Evolutionary conservation across 2,329 filamentous ascomycete species (phyloP).

Genomic region (Penicillium psychrosexuale): DNA sequence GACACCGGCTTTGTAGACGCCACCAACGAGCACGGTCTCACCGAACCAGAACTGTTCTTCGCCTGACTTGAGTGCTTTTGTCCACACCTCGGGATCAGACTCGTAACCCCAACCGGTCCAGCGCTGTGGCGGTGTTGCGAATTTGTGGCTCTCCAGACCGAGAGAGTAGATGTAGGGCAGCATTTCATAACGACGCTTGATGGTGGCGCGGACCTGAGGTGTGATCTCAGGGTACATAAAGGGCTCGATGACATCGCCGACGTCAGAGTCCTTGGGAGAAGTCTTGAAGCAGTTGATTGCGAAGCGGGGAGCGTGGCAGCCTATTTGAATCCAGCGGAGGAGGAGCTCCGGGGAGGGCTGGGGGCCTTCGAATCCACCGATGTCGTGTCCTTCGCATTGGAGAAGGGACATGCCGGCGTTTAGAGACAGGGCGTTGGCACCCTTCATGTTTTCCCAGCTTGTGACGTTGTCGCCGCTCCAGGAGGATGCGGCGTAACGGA

Average conservation of each 20-base stretch:
- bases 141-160: constrained; percentile 59
- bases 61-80: constrained; percentile 55
- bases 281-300: constrained; percentile 80
- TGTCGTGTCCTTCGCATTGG: constrained; percentile 68
- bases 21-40: constrained; percentile 62
- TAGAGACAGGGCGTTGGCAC: constrained; percentile 65
- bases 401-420: constrained; percentile 66
- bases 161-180: constrained; percentile 70
- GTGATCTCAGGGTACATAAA: constrained; percentile 73
- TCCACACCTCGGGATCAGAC: constrained; percentile 64
- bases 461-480: constrained; percentile 76
- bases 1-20: constrained; percentile 62
- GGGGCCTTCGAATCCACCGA: constrained; percentile 68
- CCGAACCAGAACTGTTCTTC: constrained; percentile 74
- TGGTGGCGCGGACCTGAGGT: constrained; percentile 59
- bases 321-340: constrained; percentile 70
- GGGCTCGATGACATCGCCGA: constrained; percentile 72
- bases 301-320: constrained; percentile 66
- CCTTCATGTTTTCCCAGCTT: constrained; percentile 70
- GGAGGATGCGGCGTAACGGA: constrained; percentile 67
- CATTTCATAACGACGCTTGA: constrained; percentile 68
- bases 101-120: constrained; percentile 76
- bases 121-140: constrained; percentile 62
- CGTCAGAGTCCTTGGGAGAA: constrained; percentile 59
- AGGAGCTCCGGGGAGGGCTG: constrained; percentile 69